Evolutionary conservation across 140 eudicot species (phyloP).

Genomic region (Ambrosia hybrid): DNA sequence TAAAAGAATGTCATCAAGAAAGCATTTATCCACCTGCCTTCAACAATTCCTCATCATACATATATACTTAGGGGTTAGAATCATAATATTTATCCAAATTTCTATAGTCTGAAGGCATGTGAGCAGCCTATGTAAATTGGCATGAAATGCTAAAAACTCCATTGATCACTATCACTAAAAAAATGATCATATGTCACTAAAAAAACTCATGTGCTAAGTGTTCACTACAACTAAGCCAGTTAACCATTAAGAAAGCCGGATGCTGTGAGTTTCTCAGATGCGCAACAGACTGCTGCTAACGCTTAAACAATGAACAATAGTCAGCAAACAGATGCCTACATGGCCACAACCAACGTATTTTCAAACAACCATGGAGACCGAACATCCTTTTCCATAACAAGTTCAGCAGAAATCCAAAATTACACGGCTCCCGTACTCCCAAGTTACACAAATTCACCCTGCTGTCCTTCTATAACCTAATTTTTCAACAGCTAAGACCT

Average conservation of each 20-base stretch:
- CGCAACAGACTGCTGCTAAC: background rate
- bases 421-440: background rate
- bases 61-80: background rate
- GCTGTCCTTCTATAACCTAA: slow-evolving; percentile 20
- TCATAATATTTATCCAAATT: slow-evolving; percentile 5
- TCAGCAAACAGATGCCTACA: slow-evolving; percentile 1
- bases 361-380: background rate
- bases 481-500: too few relatives aligned
- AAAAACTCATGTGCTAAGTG: background rate
- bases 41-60: slow-evolving; percentile 4
- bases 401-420: background rate
- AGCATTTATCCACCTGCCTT: background rate
- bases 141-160: background rate
- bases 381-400: background rate
- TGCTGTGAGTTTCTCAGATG: background rate
- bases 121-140: background rate
- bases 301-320: background rate
- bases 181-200: background rate
- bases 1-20: slow-evolving; percentile 5
- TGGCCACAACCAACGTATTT: background rate
- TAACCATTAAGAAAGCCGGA: background rate
- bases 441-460: background rate
- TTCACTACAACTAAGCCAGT: background rate
- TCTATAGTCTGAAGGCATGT: background rate
- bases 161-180: slow-evolving; percentile 12